Conservation (phyloP, 2,329 filamentous ascomycete species). For the Aspergillus quadricinctus region DNA sequence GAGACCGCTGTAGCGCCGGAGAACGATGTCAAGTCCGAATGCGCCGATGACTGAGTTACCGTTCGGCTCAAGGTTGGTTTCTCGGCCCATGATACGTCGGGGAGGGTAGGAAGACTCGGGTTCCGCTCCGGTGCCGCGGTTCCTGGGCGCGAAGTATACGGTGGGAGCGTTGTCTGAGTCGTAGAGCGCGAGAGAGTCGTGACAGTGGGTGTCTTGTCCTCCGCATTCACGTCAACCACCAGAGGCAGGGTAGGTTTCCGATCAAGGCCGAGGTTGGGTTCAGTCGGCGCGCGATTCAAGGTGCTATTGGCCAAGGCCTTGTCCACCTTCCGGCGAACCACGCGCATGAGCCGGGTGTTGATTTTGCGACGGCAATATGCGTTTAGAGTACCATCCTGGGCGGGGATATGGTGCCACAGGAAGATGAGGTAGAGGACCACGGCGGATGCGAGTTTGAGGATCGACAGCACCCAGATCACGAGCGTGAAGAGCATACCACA, state of each 20-base stretch:
- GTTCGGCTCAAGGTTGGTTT: conserved; percentile 39
- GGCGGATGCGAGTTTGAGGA: conserved; percentile 68
- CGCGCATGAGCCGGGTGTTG: conserved; percentile 75
- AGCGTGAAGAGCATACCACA: conserved; percentile 91
- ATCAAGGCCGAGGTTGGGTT: conserved; percentile 27
- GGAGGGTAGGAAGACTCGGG: conserved; percentile 31
- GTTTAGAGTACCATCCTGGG: conserved; percentile 71
- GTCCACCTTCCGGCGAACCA: conserved; percentile 82
- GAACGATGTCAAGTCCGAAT: conserved; percentile 51
- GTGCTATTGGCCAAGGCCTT: conserved; percentile 79
- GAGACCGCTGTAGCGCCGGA: conserved; percentile 27
- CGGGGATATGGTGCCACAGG: conserved; percentile 86
- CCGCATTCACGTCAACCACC: conserved; percentile 48
- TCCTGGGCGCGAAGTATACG: conserved; percentile 57
- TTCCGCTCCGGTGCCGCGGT: conserved; percentile 42
- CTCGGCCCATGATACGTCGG: conserved; percentile 33
- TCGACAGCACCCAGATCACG: conserved; percentile 80
- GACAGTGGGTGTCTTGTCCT: conserved; percentile 31
- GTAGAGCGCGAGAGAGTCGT: conserved; percentile 38
- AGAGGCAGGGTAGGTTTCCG: conserved; percentile 56
- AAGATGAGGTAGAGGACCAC: conserved; percentile 80
- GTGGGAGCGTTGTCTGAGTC: conserved; percentile 59
- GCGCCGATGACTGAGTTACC: conserved; percentile 46
- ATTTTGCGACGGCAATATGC: conserved; percentile 91
- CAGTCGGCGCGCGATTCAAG: conserved; percentile 50